Conservation (phyloP, 2,329 filamentous ascomycete genomes). For the Biscogniauxia marginata region DNA sequence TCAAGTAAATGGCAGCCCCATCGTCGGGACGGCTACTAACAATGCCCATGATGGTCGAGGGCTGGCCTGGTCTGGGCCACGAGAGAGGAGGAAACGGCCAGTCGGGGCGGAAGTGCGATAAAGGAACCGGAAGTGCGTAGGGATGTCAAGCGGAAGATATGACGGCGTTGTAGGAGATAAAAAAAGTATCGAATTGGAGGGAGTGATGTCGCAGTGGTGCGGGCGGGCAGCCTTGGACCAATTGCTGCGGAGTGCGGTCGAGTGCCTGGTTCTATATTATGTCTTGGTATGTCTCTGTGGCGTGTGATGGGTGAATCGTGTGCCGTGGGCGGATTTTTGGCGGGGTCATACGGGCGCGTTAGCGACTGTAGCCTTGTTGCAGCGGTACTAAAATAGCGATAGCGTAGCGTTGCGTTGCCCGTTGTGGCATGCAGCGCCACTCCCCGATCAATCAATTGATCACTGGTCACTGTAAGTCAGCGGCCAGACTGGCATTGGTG, state of each 20-base stretch:
- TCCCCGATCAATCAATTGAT: neutral
- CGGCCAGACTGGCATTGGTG: neutral
- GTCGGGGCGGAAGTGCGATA: slow-evolving; percentile 7
- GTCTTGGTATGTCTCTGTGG: neutral
- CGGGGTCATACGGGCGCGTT: neutral
- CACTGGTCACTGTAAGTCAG: neutral
- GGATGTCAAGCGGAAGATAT: slow-evolving; percentile 2
- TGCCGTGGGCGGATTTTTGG: neutral
- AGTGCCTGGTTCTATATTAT: neutral
- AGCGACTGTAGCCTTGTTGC: neutral
- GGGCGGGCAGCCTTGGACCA: neutral
- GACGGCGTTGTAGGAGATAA: neutral
- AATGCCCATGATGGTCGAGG: slow-evolving; percentile 70
- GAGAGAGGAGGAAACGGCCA: slow-evolving; percentile 14
- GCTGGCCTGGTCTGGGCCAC: slow-evolving; percentile 28
- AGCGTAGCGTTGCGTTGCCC: neutral
- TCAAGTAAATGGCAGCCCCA: slow-evolving; percentile 74
- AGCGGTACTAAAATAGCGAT: neutral
- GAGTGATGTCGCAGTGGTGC: neutral
- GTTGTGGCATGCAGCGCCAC: neutral
- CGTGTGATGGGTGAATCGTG: neutral
- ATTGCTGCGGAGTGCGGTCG: neutral
- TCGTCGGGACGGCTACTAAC: slow-evolving; percentile 88
- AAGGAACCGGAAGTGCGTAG: neutral
- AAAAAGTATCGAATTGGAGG: neutral